These are phyloP conservation scores for Meira nashicola DNA, from an alignment of 1,284 basidiomycete genomes.

Conservation along the genomic window DNA sequence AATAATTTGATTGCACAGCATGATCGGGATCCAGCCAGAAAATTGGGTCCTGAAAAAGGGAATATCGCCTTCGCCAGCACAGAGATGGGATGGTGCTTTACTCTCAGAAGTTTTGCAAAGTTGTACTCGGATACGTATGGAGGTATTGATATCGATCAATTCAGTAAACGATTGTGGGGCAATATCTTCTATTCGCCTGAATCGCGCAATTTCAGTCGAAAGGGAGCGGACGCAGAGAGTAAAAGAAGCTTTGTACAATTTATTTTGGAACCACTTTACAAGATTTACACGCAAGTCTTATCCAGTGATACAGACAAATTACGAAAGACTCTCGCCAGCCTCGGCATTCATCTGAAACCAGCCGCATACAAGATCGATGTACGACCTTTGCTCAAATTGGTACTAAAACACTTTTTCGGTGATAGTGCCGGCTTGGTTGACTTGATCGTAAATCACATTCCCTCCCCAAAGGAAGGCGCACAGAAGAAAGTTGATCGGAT, in stretches of 20 bases:
- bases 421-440: conserved; percentile 77
- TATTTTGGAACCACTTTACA: conserved; percentile 92
- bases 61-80: conserved; percentile 97
- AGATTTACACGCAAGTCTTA: conserved; percentile 87
- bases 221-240: conserved; percentile 72
- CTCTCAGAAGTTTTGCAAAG: conserved; percentile 84
- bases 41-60: conserved; percentile 86
- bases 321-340: conserved; percentile 69
- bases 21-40: conserved; percentile 77
- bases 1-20: conserved; percentile 74
- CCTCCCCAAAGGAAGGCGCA: conserved; percentile 71
- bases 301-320: conserved; percentile 83
- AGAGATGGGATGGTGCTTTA: conserved; percentile 97
- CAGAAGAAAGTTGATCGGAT: conserved; percentile 62
- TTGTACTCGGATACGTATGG: conserved; percentile 87
- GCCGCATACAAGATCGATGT: conserved; percentile 98
- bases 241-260: conserved; percentile 91
- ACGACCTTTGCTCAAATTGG: conserved; percentile 83
- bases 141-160: conserved; percentile 58
- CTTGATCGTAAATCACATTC: conserved; percentile 82
- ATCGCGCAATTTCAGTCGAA: conserved; percentile 79
- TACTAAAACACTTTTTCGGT: conserved; percentile 93
- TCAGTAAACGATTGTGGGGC: conserved; percentile 88
- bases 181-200: conserved; percentile 89
- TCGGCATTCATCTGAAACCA: conserved; percentile 84